Percentiles rank a stretch among this genome's conserved stretches.
These are phyloP conservation scores for Moesziomyces globuligerus DNA, from an alignment of 1,284 basidiomycete genomes.

Conservation along the genomic window DNA sequence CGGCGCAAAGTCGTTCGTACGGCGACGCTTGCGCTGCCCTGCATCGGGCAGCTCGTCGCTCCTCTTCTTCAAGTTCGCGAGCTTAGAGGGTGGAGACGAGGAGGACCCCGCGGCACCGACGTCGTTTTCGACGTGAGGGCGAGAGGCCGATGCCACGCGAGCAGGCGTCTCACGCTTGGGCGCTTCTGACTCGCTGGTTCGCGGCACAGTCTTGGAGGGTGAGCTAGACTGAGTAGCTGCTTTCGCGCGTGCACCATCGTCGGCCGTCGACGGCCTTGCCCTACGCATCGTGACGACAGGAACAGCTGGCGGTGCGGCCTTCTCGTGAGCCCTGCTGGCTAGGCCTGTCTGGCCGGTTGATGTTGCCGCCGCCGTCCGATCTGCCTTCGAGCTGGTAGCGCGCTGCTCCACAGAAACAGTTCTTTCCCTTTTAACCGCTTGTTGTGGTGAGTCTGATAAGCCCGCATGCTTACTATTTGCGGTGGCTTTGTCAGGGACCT, in stretches of 20 bases:
- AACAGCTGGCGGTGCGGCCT: constrained; percentile 5
- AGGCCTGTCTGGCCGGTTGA: neutral
- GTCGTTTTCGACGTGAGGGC: constrained; percentile 1
- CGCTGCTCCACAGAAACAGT: neutral
- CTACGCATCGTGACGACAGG: constrained; percentile 31
- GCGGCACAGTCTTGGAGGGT: neutral
- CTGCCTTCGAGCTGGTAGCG: neutral
- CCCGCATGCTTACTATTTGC: neutral
- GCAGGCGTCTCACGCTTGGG: neutral
- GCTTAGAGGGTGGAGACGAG: constrained; percentile 7
- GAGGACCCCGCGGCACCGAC: neutral
- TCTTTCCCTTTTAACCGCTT: neutral
- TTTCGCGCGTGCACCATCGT: neutral
- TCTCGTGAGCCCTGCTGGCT: constrained; percentile 1
- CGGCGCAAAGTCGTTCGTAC: constrained; percentile 28
- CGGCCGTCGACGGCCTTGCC: constrained; percentile 5
- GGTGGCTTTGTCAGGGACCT: neutral
- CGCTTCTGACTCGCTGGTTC: neutral
- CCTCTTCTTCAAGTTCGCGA: constrained; percentile 1
- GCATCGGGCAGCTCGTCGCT: constrained; percentile 7
- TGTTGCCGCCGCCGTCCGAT: neutral
- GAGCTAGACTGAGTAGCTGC: neutral
- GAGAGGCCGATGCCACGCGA: neutral
- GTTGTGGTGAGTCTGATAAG: neutral
- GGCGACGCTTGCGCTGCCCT: constrained; percentile 29